A percentile compares a stretch with the other conserved stretches of the same genome.
Evolutionary conservation across 1,139 yeast species (phyloP).

Genomic region (Yarrowia galli): DNA sequence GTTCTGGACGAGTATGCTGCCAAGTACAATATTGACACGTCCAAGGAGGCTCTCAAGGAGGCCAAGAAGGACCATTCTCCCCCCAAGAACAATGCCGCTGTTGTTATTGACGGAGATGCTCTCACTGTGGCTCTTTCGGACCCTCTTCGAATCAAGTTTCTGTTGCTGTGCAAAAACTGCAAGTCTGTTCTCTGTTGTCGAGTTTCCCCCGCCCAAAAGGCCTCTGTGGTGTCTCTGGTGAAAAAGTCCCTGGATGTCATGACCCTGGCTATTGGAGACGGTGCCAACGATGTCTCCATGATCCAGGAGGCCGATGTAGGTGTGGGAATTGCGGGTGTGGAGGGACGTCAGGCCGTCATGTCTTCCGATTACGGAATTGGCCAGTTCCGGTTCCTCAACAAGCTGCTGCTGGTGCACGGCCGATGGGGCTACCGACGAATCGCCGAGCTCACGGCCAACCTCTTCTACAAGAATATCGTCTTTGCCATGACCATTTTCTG

Average conservation of each 20-base stretch:
- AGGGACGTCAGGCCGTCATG: conserved; percentile 98
- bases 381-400: conserved; percentile 83
- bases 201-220: conserved; percentile 97
- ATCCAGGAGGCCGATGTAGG: conserved; percentile 98
- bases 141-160: conserved; percentile 70
- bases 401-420: conserved; percentile 87
- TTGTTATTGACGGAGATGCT: conserved; percentile 93
- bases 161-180: conserved; percentile 90
- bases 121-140: conserved; percentile 66
- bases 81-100: conserved; percentile 79
- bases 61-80: conserved; percentile 79
- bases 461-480: conserved; percentile 90
- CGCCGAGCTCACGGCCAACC: conserved; percentile 92
- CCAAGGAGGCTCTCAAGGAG: conserved; percentile 58
- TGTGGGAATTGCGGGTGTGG: conserved; percentile 98
- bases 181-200: conserved; percentile 94
- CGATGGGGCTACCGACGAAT: conserved; percentile 94
- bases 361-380: conserved; percentile 97
- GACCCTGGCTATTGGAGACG: conserved; percentile 96
- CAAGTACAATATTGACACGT: conserved; percentile 61
- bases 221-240: conserved; percentile 91
- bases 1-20: conserved; percentile 69
- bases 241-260: conserved; percentile 79
- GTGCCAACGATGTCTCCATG: conserved; percentile 99
- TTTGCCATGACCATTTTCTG: conserved; percentile 89